Evolutionary conservation across 176 grass and related monocot species (phyloP).

Genomic region (Pontederia crassipes): DNA sequence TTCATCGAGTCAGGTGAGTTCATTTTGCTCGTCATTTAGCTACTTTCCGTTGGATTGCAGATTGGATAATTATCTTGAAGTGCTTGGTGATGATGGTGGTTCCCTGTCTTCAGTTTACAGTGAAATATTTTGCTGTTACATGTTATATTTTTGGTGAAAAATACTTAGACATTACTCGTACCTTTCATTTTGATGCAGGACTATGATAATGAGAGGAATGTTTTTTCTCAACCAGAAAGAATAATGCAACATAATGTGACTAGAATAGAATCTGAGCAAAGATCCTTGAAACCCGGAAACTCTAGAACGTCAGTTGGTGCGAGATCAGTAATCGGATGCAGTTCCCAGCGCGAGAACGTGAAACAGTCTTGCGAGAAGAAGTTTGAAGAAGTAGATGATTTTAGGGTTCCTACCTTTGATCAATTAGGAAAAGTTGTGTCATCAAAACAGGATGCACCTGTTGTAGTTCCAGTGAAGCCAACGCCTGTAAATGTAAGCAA

Average conservation of each 20-base stretch:
- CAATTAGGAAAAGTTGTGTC: conserved; percentile 4
- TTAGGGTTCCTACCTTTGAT: conserved; percentile 42
- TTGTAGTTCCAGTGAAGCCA: conserved; percentile 4
- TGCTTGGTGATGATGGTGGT: neutral
- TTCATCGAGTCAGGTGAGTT: conserved; percentile 37
- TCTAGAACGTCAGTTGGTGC: conserved; percentile 2
- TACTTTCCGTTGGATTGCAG: neutral
- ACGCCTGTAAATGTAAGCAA: conserved; percentile 2
- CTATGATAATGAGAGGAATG: conserved; percentile 28
- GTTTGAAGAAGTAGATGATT: conserved; percentile 53
- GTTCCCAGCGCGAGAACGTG: conserved; percentile 9
- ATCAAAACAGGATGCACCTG: conserved; percentile 4
- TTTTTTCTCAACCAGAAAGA: conserved; percentile 40
- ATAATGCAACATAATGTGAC: conserved; percentile 9
- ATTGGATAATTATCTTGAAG: neutral
- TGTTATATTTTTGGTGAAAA: no score
- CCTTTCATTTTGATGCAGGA: conserved; percentile 26
- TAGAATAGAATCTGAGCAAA: conserved; percentile 12
- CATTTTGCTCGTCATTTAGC: neutral
- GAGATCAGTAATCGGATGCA: conserved; percentile 32
- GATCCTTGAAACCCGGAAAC: neutral
- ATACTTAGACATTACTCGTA: no score
- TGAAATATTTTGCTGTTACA: no score
- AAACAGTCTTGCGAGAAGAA: conserved; percentile 27
- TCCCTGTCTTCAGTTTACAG: no score